A percentile compares a stretch with the other conserved stretches of the same genome.
These are phyloP conservation scores for Meyerozyma elateridarum DNA, from an alignment of 1,139 yeast genomes.

Conservation along the genomic window DNA sequence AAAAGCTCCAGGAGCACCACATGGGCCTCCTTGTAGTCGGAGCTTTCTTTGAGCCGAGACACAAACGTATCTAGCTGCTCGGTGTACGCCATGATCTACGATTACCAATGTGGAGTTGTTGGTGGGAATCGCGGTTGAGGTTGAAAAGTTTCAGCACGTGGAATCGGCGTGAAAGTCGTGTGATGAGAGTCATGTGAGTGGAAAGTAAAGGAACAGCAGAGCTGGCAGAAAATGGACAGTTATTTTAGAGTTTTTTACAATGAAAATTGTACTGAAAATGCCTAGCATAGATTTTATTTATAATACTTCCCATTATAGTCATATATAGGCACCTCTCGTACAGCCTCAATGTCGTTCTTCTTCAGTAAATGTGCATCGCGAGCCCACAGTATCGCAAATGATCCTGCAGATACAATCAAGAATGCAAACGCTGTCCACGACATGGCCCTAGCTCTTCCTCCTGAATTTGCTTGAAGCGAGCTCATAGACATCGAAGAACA, in stretches of 20 bases:
- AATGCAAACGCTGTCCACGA: slow-evolving; percentile 60
- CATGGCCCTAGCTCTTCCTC: slow-evolving; percentile 53
- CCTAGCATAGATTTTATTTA: too few relatives aligned
- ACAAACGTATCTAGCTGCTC: slow-evolving; percentile 59
- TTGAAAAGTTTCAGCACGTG: slow-evolving; percentile 1
- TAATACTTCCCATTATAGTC: too few relatives aligned
- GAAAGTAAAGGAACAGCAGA: too few relatives aligned
- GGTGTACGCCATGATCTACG: slow-evolving; percentile 22
- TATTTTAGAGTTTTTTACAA: too few relatives aligned
- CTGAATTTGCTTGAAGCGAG: slow-evolving; percentile 40
- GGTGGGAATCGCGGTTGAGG: slow-evolving; percentile 2
- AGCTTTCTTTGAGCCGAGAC: slow-evolving; percentile 49
- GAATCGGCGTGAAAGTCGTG: slow-evolving; percentile 2
- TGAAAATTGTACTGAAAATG: too few relatives aligned
- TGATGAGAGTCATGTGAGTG: slow-evolving; percentile 1
- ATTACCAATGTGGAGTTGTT: background rate
- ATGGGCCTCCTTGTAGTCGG: slow-evolving; percentile 57
- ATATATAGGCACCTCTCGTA: too few relatives aligned
- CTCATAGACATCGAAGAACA: slow-evolving; percentile 51
- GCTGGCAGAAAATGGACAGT: too few relatives aligned
- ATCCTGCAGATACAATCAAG: slow-evolving; percentile 9
- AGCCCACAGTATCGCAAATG: slow-evolving; percentile 3
- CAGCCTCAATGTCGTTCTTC: too few relatives aligned
- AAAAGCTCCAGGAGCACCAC: slow-evolving; percentile 74
- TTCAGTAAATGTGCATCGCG: too few relatives aligned